phyloP scores from a whole-genome alignment of 352 stramenopile genomes.

The Globisporangium cederbergense region DNA sequence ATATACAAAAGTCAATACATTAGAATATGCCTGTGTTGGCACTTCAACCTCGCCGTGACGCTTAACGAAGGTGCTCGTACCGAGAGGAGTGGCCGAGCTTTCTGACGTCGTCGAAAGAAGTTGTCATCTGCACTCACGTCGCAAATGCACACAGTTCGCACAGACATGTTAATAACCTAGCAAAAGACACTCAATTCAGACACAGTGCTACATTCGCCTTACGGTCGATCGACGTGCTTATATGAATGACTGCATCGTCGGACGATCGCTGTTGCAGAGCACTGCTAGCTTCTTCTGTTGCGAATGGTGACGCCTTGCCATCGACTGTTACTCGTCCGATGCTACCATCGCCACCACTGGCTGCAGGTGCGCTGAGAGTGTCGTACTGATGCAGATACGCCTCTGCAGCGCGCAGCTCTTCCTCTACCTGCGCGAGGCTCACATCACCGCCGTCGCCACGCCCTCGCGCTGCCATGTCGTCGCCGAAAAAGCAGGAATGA shows the following conservation, averaged over 20 bases:
- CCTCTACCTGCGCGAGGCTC: slow-evolving; percentile 60
- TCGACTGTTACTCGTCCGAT: background rate
- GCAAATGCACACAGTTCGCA: background rate
- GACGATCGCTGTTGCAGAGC: background rate
- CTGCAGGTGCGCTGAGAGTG: background rate
- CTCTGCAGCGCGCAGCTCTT: slow-evolving; percentile 59
- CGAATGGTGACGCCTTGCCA: background rate
- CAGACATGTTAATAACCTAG: background rate
- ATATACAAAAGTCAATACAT: background rate
- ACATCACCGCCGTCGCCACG: slow-evolving; percentile 17
- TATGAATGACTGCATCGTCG: background rate
- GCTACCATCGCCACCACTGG: background rate
- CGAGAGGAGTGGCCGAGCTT: slow-evolving; percentile 34
- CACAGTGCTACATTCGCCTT: background rate
- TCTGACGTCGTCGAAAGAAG: slow-evolving; percentile 26
- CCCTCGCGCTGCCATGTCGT: slow-evolving; percentile 5
- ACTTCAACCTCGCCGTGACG: background rate
- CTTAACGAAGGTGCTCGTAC: slow-evolving; percentile 15
- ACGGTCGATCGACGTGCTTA: background rate
- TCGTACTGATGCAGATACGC: slow-evolving; percentile 42
- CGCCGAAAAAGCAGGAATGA: background rate
- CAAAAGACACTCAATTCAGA: background rate
- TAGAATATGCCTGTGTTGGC: background rate
- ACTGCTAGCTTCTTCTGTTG: background rate
- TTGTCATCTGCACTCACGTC: slow-evolving; percentile 8